Conservation (phyloP, 768 basidiomycete species). For the Lentinula edodes region DNA sequence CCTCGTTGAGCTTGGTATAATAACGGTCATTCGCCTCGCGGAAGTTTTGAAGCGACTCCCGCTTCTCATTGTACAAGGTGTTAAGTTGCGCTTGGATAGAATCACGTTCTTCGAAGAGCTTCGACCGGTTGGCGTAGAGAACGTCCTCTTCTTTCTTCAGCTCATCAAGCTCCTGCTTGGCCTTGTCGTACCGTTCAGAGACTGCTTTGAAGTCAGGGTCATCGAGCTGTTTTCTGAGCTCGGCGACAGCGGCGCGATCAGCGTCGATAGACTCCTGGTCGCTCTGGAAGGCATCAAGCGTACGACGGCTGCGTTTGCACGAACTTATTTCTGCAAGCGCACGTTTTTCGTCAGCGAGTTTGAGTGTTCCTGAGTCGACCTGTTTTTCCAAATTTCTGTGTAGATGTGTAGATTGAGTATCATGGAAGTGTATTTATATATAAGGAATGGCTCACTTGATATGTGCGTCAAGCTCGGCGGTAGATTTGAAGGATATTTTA, state of each 20-base stretch:
- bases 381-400: slow-evolving; percentile 77
- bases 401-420: slow-evolving; percentile 8
- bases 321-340: slow-evolving; percentile 85
- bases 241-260: slow-evolving; percentile 70
- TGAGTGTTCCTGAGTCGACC: slow-evolving; percentile 88
- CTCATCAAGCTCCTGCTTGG: slow-evolving; percentile 81
- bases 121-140: slow-evolving; percentile 70
- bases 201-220: slow-evolving; percentile 84
- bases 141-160: slow-evolving; percentile 86
- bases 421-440: neutral
- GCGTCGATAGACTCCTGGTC: slow-evolving; percentile 79
- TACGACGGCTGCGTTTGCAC: slow-evolving; percentile 62
- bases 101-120: slow-evolving; percentile 86
- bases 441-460: slow-evolving; percentile 56
- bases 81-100: slow-evolving; percentile 64
- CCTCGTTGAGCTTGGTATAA: slow-evolving; percentile 83
- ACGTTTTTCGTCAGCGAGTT: slow-evolving; percentile 92
- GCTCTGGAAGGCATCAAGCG: slow-evolving; percentile 76
- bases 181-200: slow-evolving; percentile 73
- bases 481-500: slow-evolving; percentile 76
- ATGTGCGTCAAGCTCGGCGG: slow-evolving; percentile 81
- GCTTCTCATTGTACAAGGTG: slow-evolving; percentile 67
- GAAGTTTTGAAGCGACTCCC: slow-evolving; percentile 63
- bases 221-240: slow-evolving; percentile 77
- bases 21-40: slow-evolving; percentile 81